Base-by-base conservation (phyloP, 192 early-diverging fungal species). In the Gonapodya prolifera region DNA sequence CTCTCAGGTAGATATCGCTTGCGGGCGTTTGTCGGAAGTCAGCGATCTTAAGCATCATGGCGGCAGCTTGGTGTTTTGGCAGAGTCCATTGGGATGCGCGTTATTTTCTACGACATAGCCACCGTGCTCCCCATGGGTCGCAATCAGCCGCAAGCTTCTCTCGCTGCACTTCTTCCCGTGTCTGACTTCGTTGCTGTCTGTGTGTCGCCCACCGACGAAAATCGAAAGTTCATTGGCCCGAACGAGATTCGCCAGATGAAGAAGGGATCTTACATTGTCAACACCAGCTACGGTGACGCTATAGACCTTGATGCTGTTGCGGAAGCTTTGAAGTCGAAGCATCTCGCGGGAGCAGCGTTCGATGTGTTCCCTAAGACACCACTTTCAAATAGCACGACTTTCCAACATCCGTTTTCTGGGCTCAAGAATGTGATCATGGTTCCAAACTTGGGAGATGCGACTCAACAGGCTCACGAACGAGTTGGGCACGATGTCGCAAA, bases 101-200 rank as follows among this genome's bases (percentile, higher is more conserved):
- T 86, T n/a, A 76, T 84, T 61, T 86, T 85, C 78, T 86, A 86
- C 83, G 85, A 86, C 80, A 75, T 35, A 23, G 70, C 82, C 36
- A 75, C 77, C 33, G 75, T 86, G 18, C 85, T 86, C 81, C 85
- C 85, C 35, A 84, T 86, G 34, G 85, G 84, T 28, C 34, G 80
- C 33, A 80, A 82, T 33, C 77, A 81, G 73, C 77, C 81, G 31
- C 76, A 70, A 35, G 79, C 76, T 17, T 75, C 75, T 0, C 45
- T 86, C 30, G 79, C 83, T 69, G 81, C 82, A 30, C 69, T 86
- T 33, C 77, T 86, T 71, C 70, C 75, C 18, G 77, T 83, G 80
- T 69, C 79, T 33, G 85, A 86, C 75, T 86, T 79, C 71, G 83
- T 86, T 33, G 70, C 82, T 33, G n/a, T 86, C 35, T 80, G 83